Percentiles rank a stretch among this genome's conserved stretches.
Evolutionary conservation across 139 green algal species (phyloP).

Genomic region (Gonium pectorale): DNA sequence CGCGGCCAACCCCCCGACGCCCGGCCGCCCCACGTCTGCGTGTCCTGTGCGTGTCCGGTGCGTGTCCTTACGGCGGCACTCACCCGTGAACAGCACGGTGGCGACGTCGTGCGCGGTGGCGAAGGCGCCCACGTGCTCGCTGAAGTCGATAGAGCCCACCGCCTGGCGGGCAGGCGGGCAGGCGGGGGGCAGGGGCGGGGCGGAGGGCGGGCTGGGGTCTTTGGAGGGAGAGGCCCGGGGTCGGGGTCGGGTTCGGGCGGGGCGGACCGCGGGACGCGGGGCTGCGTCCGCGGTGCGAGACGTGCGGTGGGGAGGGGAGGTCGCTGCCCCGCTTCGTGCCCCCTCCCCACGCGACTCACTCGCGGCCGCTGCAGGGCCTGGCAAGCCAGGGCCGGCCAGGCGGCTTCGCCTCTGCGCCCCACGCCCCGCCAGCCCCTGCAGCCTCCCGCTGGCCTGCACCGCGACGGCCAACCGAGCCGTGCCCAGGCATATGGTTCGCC

Average conservation of each 20-base stretch:
- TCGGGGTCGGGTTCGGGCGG: neutral
- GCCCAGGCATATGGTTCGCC: no score
- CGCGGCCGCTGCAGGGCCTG: no score
- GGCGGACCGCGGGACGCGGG: neutral
- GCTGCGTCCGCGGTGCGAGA: no score
- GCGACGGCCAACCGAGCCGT: no score
- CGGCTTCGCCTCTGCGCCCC: no score
- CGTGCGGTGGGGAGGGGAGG: no score
- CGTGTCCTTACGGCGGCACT: neutral
- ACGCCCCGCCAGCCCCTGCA: no score
- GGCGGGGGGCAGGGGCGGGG: neutral
- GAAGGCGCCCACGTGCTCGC: neutral
- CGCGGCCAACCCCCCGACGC: neutral
- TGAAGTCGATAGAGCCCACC: neutral
- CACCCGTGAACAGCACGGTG: slow-evolving; percentile 25
- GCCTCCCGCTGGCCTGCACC: no score
- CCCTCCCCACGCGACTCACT: no score
- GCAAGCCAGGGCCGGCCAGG: no score
- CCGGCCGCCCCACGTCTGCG: neutral
- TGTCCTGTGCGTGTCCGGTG: neutral
- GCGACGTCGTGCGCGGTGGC: neutral
- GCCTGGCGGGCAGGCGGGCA: neutral
- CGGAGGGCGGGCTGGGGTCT: neutral
- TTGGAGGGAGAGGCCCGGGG: neutral
- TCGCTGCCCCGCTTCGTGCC: no score